Percentiles rank a stretch among this genome's conserved stretches.
Conservation (phyloP, 1,284 basidiomycete species). For the Apiotrichum porosum region DNA sequence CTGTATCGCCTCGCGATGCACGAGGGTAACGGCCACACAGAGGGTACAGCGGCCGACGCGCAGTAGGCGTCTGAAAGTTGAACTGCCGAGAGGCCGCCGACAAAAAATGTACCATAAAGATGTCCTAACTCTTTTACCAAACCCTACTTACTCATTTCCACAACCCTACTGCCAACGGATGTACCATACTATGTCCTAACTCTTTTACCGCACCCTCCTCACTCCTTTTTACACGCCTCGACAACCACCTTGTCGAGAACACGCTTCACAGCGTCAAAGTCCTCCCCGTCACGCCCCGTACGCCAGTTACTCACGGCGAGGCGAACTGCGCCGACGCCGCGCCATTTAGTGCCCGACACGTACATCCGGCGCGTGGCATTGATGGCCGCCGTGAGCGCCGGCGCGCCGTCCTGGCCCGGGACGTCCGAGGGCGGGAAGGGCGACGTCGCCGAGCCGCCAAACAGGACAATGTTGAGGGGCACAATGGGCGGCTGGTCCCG, state of each 20-base stretch:
- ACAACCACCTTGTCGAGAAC: constrained; percentile 23
- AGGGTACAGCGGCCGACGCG: too few species aligned
- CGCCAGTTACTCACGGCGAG: constrained; percentile 54
- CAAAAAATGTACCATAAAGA: too few species aligned
- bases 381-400: constrained; percentile 41
- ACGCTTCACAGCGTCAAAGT: constrained; percentile 21
- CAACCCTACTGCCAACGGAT: too few species aligned
- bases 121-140: too few species aligned
- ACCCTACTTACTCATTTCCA: too few species aligned
- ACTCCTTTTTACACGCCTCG: too few species aligned
- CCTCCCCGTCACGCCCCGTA: constrained; percentile 41
- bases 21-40: constrained; percentile 15
- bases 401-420: constrained; percentile 1
- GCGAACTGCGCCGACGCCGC: constrained; percentile 48
- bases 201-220: too few species aligned
- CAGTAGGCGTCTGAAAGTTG: too few species aligned
- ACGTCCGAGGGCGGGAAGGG: constrained; percentile 17
- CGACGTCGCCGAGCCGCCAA: constrained; percentile 36
- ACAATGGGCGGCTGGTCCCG: too few species aligned
- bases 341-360: constrained; percentile 50
- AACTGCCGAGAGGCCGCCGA: too few species aligned
- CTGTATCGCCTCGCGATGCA: constrained; percentile 16
- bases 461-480: constrained; percentile 52
- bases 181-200: too few species aligned
- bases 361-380: constrained; percentile 50